These are phyloP conservation scores for Cyamopsis tetragonoloba DNA, from an alignment of 306 rosid genomes.

Conservation along the genomic window DNA sequence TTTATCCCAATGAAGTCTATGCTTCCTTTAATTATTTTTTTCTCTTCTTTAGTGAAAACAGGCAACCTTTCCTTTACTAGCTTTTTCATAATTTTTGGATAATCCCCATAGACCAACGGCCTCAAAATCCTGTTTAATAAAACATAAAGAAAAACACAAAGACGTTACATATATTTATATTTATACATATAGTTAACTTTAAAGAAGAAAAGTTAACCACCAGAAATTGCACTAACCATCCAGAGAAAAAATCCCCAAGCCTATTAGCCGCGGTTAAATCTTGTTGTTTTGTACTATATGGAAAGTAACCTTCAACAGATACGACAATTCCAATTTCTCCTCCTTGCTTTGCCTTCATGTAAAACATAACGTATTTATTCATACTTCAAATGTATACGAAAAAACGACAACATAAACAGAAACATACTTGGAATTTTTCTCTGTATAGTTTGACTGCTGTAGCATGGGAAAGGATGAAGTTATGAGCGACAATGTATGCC, in stretches of 20 bases:
- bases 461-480: constrained; percentile 37
- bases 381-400: too few species aligned
- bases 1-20: constrained; percentile 32
- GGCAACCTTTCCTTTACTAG: constrained; percentile 35
- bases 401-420: too few species aligned
- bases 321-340: constrained; percentile 42
- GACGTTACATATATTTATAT: too few species aligned
- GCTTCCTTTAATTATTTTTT: constrained; percentile 13
- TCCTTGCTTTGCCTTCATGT: constrained; percentile 31
- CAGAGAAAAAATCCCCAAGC: constrained; percentile 27
- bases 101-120: constrained; percentile 25
- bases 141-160: too few species aligned
- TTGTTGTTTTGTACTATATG: constrained; percentile 18
- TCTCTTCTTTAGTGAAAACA: constrained; percentile 16
- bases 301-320: constrained; percentile 17
- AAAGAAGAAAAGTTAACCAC: too few species aligned
- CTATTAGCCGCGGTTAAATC: constrained; percentile 35
- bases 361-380: too few species aligned
- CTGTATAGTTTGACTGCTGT: constrained; percentile 21
- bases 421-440: background rate
- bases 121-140: constrained; percentile 30
- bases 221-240: constrained; percentile 47
- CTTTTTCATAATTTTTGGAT: constrained; percentile 24
- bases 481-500: constrained; percentile 35
- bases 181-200: too few species aligned